Base-by-base conservation (phyloP, 345 rosid species). In the Syzygium grande region DNA sequence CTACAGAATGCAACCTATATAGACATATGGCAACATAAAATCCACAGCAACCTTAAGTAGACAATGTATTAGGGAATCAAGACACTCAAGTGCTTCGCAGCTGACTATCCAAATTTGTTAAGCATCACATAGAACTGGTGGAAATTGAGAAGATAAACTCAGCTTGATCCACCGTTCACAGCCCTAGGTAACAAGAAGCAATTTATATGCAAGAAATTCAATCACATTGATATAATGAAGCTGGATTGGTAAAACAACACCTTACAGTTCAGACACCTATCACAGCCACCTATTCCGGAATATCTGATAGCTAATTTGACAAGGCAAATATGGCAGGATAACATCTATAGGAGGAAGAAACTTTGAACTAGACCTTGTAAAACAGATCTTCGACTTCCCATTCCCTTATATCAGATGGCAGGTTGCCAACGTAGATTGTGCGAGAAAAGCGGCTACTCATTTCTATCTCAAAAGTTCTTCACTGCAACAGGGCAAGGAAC, bases 371-470 rank as follows among this genome's bases (percentile, higher is more conserved):
- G 68, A 98, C 99, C 99, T 98, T 98, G 94, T 96, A 96, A 88
- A 98, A 98, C 53, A 98, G 91, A 92, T 98, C 99, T 90, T 98
- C 99, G 90, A 98, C 92, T 92, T 97, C 99, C 52, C 87, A 89
- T 91, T 98, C 99, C 89, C 94, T 93, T 84, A 98, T 94, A 92
- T 96, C 98, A 22, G 96, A 86, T 3, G 99, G 99, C 91, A 98
- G 91, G 94, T 98, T 98, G 86, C 99, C 99, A 88, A 97, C 99
- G 89, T 98, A 98, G 89, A 98, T 97, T n/a, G 97, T 93, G 84
- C 98, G 97, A 87, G 99, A 98, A 93, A 94, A 98, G 51, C 98
- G 99, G 87, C 98, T 94, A 90, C 99, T 96, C 99, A 98, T 98
- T 92, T 94, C 61, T 86, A 73, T 61, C 80, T 61, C 87, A 54